Base-by-base conservation (phyloP, 73 alveolate genomes). In the Halteria grandinella region DNA sequence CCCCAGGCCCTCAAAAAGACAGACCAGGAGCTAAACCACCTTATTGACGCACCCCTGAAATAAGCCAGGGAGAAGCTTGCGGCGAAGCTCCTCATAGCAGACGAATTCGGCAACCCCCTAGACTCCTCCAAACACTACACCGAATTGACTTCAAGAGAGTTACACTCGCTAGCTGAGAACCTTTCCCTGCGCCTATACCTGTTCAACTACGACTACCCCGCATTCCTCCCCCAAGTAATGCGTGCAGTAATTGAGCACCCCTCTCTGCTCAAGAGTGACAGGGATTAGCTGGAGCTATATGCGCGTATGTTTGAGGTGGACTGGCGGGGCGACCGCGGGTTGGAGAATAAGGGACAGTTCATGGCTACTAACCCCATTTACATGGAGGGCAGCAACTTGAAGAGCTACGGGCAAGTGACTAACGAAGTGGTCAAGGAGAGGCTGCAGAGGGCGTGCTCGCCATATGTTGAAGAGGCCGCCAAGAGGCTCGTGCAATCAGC, bases 221-320 rank as follows among this genome's bases (percentile, higher is more conserved):
- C 14, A 14, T 80, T 80, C 90, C 25, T 80, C 5, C 90, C 85
- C 11, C 85, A 80, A 21, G 50, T 73, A 0, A 43, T 80, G 27
- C 52, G 47, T 23, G 90, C 57, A 29, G 32, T 80, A 4, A 55
- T 69, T 27, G 72, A 53, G n/a, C 90, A 80, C 49, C 85, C 90
- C 29, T 69, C 53, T 32, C 29, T 69, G n/a, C 20, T 20, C 15
- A 15, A 18, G 32, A 21, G 69, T 18, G 90, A 80, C 29, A 69
- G 41, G 37, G 79, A 53, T 2, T 1, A 44, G 37, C 37, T 70
- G 24, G 24, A 48, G 2, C 47, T 45, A 11, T 70, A 48, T 58
- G 44, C 75, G 51, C 44, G 32, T 32, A 63, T 77, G 63, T 77
- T 77, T 34, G 89, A 77, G 44, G 36, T 77, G 5, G 81, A 62